These are phyloP conservation scores for Botrytis elliptica DNA, from an alignment of 2,329 filamentous ascomycete genomes.

Conservation along the genomic window DNA sequence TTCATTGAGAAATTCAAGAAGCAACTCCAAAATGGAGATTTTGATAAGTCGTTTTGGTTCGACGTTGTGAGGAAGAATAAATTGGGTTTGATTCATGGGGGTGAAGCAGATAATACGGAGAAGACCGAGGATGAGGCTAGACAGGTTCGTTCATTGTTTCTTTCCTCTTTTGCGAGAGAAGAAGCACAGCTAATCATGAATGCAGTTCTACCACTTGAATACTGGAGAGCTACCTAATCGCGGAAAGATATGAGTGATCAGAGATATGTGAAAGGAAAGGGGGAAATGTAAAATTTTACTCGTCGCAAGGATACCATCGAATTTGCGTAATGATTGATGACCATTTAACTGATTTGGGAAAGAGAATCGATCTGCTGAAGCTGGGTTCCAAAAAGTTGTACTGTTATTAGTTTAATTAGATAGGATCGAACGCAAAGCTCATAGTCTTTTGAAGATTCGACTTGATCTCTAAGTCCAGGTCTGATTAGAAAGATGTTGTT, in stretches of 20 bases:
- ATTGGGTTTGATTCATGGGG: conserved; percentile 71
- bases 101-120: conserved; percentile 60
- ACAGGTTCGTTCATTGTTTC: not conserved
- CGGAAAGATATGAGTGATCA: not conserved
- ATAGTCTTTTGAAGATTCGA: not conserved
- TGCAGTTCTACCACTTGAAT: conserved; percentile 17
- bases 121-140: conserved; percentile 68
- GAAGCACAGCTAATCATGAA: not conserved
- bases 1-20: conserved; percentile 71
- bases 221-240: not conserved
- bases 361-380: not conserved
- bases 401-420: not conserved
- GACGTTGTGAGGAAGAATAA: conserved; percentile 58
- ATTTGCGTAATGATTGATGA: not conserved
- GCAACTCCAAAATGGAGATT: conserved; percentile 63
- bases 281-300: not conserved
- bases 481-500: not conserved
- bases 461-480: not conserved
- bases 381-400: not conserved
- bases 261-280: not conserved
- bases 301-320: not conserved
- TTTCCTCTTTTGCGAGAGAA: not conserved
- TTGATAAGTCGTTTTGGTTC: conserved; percentile 82
- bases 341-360: not conserved
- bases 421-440: not conserved